Percentiles rank a stretch among this genome's conserved stretches.
These are phyloP conservation scores for Zhuliangozyma blackwelliae DNA, from an alignment of 1,139 yeast species.

Conservation along the genomic window DNA sequence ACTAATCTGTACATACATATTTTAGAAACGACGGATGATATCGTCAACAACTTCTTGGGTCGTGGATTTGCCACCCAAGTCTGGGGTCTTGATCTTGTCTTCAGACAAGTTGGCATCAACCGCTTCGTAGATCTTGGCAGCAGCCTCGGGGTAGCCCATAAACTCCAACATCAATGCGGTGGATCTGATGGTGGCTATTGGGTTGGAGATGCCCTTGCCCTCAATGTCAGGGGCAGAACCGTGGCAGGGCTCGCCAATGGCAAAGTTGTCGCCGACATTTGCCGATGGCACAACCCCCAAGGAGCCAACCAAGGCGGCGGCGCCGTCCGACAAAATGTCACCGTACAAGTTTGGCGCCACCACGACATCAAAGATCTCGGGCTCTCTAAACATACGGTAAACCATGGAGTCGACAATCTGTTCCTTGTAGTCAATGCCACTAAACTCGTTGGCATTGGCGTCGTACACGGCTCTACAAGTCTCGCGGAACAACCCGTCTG, in stretches of 20 bases:
- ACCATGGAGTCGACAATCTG: conserved; percentile 99
- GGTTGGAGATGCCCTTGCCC: conserved; percentile 92
- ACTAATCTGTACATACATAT: conserved; percentile 20
- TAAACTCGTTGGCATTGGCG: conserved; percentile 54
- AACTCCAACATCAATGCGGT: conserved; percentile 96
- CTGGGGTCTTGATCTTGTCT: conserved; percentile 83
- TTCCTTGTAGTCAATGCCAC: conserved; percentile 68
- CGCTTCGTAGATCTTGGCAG: conserved; percentile 88
- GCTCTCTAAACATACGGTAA: conserved; percentile 96
- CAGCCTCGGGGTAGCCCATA: conserved; percentile 87
- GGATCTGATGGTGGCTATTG: conserved; percentile 96
- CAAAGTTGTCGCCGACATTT: conserved; percentile 92
- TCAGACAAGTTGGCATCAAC: conserved; percentile 90
- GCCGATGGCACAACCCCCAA: conserved; percentile 98
- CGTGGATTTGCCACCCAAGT: conserved; percentile 83
- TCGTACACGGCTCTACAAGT: conserved; percentile 75
- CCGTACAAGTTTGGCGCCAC: conserved; percentile 99
- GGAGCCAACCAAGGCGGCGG: conserved; percentile 98
- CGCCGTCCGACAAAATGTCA: conserved; percentile 96
- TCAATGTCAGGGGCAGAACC: conserved; percentile 99
- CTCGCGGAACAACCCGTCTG: conserved; percentile 96
- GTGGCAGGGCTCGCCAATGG: conserved; percentile 98
- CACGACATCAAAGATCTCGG: conserved; percentile 92
- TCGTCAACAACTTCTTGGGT: conserved; percentile 87
- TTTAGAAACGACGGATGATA: conserved; percentile 47